Evolutionary conservation across 805 yeast genomes (phyloP).

Genomic region (Wickerhamiella brachini): DNA sequence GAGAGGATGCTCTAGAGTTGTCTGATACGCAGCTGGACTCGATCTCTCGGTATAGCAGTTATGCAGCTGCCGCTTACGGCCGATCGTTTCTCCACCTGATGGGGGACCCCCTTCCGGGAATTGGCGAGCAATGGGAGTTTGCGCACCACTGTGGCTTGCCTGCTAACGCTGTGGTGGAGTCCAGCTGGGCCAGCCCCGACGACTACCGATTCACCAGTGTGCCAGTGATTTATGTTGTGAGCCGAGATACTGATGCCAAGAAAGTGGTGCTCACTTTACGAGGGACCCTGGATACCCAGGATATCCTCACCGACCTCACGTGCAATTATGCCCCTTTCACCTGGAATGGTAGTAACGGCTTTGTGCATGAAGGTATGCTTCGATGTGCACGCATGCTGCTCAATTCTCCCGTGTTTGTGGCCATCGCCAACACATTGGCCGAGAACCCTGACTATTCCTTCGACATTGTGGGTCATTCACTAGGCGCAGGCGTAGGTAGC

Average conservation of each 20-base stretch:
- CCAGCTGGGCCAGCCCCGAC: slow-evolving; percentile 20
- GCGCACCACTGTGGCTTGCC: slow-evolving; percentile 21
- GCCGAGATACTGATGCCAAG: slow-evolving; percentile 22
- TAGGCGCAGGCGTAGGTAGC: slow-evolving; percentile 26
- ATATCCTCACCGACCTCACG: slow-evolving; percentile 22
- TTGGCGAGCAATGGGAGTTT: slow-evolving; percentile 8
- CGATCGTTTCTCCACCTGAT: background rate
- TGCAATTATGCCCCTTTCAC: slow-evolving; percentile 22
- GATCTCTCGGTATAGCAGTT: background rate
- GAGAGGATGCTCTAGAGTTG: background rate
- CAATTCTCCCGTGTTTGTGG: slow-evolving; percentile 18
- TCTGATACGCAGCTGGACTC: background rate
- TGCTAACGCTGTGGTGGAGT: slow-evolving; percentile 20
- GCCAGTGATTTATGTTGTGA: slow-evolving; percentile 23
- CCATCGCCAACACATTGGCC: slow-evolving; percentile 18
- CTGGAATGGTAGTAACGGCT: slow-evolving; percentile 19
- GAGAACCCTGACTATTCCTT: slow-evolving; percentile 21
- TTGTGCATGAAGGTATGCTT: slow-evolving; percentile 24
- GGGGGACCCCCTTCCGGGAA: background rate
- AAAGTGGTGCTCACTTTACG: slow-evolving; percentile 23
- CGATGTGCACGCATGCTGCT: slow-evolving; percentile 18
- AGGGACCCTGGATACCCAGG: slow-evolving; percentile 24
- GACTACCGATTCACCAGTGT: slow-evolving; percentile 17
- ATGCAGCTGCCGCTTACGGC: background rate
- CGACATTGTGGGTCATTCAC: slow-evolving; percentile 24